Evolutionary conservation across 1,284 basidiomycete species (phyloP).

Genomic region (Flammula alnicola): DNA sequence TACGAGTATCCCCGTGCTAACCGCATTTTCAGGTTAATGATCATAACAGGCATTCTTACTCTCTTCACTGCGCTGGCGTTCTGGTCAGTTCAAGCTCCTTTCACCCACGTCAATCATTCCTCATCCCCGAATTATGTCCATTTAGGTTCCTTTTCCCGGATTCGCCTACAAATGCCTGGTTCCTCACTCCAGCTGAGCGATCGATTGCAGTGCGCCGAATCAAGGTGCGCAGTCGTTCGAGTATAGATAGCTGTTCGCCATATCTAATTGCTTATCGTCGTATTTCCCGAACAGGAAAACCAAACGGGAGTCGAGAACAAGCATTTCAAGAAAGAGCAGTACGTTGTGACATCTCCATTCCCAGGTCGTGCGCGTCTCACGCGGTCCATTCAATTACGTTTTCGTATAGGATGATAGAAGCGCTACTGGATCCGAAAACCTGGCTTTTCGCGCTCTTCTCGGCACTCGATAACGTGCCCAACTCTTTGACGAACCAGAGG

Average conservation of each 20-base stretch:
- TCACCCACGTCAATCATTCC: neutral
- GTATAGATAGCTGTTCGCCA: conserved; percentile 4
- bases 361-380: neutral
- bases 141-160: conserved; percentile 71
- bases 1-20: no score
- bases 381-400: conserved; percentile 1
- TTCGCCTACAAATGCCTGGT: conserved; percentile 73
- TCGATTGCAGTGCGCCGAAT: conserved; percentile 60
- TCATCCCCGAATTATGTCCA: conserved; percentile 12
- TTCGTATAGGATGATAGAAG: conserved; percentile 65
- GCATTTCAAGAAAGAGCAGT: conserved; percentile 78
- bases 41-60: conserved; percentile 70
- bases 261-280: conserved; percentile 2
- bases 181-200: conserved; percentile 65
- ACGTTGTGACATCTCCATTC: conserved; percentile 28
- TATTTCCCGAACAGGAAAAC: conserved; percentile 47
- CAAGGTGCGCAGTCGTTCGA: conserved; percentile 44
- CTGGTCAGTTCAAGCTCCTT: conserved; percentile 44
- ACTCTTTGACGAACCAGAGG: conserved; percentile 73
- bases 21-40: conserved; percentile 60
- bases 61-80: conserved; percentile 56
- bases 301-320: conserved; percentile 79
- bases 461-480: conserved; percentile 66
- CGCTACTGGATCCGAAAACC: conserved; percentile 69
- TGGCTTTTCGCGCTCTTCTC: conserved; percentile 73